These are phyloP conservation scores for Salix exigua DNA, from an alignment of 345 rosid genomes.

Conservation along the genomic window DNA sequence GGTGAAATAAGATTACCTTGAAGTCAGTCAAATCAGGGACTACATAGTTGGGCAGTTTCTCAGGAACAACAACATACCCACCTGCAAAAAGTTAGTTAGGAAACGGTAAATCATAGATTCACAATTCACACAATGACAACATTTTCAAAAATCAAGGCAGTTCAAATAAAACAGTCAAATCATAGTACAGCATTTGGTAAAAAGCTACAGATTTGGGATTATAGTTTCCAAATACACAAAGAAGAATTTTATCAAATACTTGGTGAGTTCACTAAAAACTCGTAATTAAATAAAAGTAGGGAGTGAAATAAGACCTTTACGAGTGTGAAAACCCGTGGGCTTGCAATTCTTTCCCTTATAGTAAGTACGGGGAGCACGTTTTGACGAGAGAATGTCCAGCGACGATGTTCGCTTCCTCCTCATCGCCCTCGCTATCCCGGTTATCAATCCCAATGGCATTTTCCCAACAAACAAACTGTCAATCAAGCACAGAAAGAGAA, in stretches of 20 bases:
- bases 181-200: too few relatives aligned
- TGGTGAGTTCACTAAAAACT: neutral
- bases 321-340: conserved; percentile 77
- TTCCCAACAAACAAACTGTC: neutral
- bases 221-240: neutral
- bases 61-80: conserved; percentile 68
- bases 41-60: conserved; percentile 73
- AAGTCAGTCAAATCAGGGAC: conserved; percentile 80
- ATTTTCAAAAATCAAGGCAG: neutral
- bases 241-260: neutral
- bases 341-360: conserved; percentile 87
- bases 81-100: conserved; percentile 39
- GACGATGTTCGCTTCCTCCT: conserved; percentile 81
- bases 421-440: conserved; percentile 58
- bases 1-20: conserved; percentile 43
- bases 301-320: conserved; percentile 48
- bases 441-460: conserved; percentile 63
- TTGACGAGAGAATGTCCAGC: conserved; percentile 72
- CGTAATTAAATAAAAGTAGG: neutral
- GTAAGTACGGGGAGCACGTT: conserved; percentile 70
- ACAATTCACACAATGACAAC: neutral
- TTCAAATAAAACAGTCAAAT: too few relatives aligned
- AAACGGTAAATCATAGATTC: neutral
- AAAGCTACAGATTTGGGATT: neutral
- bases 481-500: neutral